Evolutionary conservation across 805 yeast genomes (phyloP).

Genomic region (Saccharomyces kudriavzevii): DNA sequence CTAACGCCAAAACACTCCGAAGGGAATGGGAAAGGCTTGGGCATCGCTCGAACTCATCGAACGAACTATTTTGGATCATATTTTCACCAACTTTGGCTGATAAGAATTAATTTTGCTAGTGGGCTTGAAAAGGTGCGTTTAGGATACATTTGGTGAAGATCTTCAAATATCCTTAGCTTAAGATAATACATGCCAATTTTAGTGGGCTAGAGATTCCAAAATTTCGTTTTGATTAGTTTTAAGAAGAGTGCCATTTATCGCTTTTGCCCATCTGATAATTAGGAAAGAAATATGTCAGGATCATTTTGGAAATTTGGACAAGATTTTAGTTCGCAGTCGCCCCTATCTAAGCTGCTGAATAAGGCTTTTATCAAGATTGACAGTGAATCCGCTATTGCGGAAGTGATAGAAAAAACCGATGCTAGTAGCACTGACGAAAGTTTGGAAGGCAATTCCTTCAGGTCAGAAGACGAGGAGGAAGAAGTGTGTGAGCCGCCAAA

Average conservation of each 20-base stretch:
- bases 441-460: conserved; percentile 31
- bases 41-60: background rate
- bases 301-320: conserved; percentile 57
- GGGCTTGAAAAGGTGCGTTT: background rate
- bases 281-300: conserved; percentile 29
- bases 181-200: background rate
- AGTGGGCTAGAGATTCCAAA: background rate
- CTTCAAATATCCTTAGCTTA: background rate
- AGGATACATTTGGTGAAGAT: background rate
- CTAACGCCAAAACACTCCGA: background rate
- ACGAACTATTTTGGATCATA: background rate
- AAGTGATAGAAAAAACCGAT: background rate
- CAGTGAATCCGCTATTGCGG: conserved; percentile 5
- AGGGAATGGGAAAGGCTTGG: background rate
- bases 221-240: background rate
- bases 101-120: background rate
- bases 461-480: conserved; percentile 20
- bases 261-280: background rate
- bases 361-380: conserved; percentile 29
- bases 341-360: conserved; percentile 41
- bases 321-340: conserved; percentile 47
- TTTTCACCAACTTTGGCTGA: background rate
- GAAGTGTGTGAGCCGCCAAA: conserved; percentile 21
- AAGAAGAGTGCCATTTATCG: background rate
- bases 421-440: background rate